Percentiles rank a stretch among this genome's conserved stretches.
phyloP scores from a whole-genome alignment of 2,329 filamentous ascomycete species.

The Penicillium concentricum region DNA sequence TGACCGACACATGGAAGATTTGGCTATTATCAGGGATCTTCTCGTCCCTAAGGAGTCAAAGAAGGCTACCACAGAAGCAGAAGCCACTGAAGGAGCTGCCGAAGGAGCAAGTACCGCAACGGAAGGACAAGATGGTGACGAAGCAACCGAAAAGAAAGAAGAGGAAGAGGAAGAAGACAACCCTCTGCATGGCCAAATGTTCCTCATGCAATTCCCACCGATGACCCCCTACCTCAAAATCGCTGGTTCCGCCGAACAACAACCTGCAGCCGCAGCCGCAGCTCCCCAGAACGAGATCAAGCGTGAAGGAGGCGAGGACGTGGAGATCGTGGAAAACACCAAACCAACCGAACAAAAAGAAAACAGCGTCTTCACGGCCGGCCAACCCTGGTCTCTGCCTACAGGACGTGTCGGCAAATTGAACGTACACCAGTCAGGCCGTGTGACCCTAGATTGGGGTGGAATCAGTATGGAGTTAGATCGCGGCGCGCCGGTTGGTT shows the following conservation, averaged over 20 bases:
- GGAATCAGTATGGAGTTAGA: conserved; percentile 59
- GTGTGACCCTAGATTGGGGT: conserved; percentile 63
- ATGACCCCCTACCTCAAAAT: conserved; percentile 57
- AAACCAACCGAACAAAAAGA: conserved; percentile 17
- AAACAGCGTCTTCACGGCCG: conserved; percentile 41
- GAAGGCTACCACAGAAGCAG: conserved; percentile 11
- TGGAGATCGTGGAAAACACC: conserved; percentile 28
- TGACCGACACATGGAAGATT: conserved; percentile 41
- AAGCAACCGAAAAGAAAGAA: conserved; percentile 17
- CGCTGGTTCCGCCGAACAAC: conserved; percentile 24
- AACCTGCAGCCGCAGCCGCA: background rate
- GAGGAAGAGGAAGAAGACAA: conserved; percentile 21
- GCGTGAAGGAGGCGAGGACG: conserved; percentile 29
- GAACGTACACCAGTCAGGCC: conserved; percentile 60
- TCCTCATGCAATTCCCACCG: conserved; percentile 65
- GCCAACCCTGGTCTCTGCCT: conserved; percentile 45
- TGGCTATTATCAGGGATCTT: conserved; percentile 41
- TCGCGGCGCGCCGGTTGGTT: conserved; percentile 56
- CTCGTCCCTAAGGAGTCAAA: conserved; percentile 29
- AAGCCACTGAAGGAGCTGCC: conserved; percentile 6
- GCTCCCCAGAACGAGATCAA: conserved; percentile 26
- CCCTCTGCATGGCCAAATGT: conserved; percentile 55
- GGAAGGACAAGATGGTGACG: conserved; percentile 15
- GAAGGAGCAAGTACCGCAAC: conserved; percentile 14
- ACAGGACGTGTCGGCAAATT: conserved; percentile 61